phyloP scores from a whole-genome alignment of 108 stramenopile species.

The Schizochytrium sp. region DNA sequence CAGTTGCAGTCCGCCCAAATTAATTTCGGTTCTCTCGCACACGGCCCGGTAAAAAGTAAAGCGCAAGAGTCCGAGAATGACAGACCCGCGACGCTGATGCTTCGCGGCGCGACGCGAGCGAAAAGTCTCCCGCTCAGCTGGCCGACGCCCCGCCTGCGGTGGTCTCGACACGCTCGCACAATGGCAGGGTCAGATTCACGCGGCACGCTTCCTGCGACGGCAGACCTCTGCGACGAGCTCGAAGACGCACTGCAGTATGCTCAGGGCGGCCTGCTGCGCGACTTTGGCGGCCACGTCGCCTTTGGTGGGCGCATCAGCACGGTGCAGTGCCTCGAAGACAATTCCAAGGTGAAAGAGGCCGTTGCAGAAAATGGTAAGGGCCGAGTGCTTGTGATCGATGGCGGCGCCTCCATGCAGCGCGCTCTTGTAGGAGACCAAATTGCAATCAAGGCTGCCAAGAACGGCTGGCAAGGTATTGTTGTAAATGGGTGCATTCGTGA shows the following conservation, averaged over 20 bases:
- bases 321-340: slow-evolving; percentile 8
- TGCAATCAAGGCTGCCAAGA: background rate
- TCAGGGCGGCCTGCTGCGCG: background rate
- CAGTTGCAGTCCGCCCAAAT: too few species aligned
- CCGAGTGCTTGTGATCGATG: background rate
- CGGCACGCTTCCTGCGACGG: background rate
- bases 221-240: background rate
- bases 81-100: too few species aligned
- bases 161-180: too few species aligned
- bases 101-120: too few species aligned
- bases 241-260: background rate
- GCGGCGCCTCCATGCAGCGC: background rate
- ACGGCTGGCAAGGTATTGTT: background rate
- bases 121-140: too few species aligned
- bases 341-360: slow-evolving; percentile 4
- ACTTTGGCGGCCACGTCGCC: background rate
- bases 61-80: too few species aligned
- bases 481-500: slow-evolving; percentile 1
- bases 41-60: too few species aligned
- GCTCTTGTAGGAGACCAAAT: slow-evolving; percentile 8
- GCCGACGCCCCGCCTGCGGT: too few species aligned
- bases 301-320: background rate
- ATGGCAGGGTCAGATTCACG: too few species aligned
- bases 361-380: background rate
- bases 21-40: too few species aligned